phyloP scores from a whole-genome alignment of 2,329 filamentous ascomycete genomes.

The Talaromyces sp. region DNA sequence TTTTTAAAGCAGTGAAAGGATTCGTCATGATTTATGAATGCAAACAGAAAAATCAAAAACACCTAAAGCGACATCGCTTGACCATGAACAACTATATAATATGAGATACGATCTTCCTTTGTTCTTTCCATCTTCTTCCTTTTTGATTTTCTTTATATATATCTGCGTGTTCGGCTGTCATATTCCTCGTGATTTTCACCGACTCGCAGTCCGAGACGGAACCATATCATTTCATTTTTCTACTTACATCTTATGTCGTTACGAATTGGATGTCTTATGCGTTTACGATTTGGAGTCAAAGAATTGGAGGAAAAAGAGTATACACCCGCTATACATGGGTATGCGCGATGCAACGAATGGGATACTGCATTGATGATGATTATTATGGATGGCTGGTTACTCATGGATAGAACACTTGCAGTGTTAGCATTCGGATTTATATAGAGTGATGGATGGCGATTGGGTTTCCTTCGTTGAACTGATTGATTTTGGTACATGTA shows the following conservation, averaged over 20 bases:
- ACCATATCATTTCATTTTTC: neutral
- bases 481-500: neutral
- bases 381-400: neutral
- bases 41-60: neutral
- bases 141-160: neutral
- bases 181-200: neutral
- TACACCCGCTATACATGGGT: neutral
- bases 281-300: neutral
- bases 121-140: neutral
- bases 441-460: neutral
- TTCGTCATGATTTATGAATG: neutral
- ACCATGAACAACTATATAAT: neutral
- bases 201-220: neutral
- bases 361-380: neutral
- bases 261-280: neutral
- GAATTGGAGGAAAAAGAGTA: neutral
- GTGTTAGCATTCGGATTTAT: neutral
- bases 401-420: neutral
- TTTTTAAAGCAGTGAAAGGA: neutral
- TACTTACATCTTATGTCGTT: neutral
- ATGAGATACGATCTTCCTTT: neutral
- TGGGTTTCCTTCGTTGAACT: neutral
- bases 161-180: neutral
- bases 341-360: too few relatives aligned
- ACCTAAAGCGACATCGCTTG: neutral